These are phyloP conservation scores for Agaricales sp. DNA, from an alignment of 1,284 basidiomycete species.

Conservation along the genomic window DNA sequence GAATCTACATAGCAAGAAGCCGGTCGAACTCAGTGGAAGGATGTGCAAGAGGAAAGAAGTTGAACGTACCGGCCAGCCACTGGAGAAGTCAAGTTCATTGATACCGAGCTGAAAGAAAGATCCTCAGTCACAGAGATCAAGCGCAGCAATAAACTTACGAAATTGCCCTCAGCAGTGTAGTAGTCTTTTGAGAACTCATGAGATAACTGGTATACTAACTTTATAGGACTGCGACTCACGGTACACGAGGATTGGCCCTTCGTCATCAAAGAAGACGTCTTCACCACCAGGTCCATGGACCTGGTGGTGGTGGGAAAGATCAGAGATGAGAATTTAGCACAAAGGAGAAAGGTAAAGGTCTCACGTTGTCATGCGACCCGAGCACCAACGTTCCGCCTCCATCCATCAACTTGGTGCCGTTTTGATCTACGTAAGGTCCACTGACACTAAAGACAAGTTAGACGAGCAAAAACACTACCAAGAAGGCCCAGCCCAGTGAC, in stretches of 20 bases:
- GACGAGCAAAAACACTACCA: conserved; percentile 13
- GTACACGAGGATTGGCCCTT: conserved; percentile 30
- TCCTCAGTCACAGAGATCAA: not conserved
- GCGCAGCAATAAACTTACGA: conserved; percentile 19
- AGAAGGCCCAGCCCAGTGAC: not conserved
- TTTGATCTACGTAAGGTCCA: conserved; percentile 37
- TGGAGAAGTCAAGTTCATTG: conserved; percentile 31
- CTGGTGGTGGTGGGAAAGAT: conserved; percentile 14
- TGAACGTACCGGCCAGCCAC: conserved; percentile 26
- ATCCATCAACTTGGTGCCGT: conserved; percentile 31
- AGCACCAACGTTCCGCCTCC: conserved; percentile 48
- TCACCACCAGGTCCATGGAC: conserved; percentile 39
- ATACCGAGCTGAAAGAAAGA: conserved; percentile 31
- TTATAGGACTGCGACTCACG: conserved; percentile 19
- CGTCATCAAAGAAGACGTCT: conserved; percentile 24
- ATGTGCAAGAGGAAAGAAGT: not conserved
- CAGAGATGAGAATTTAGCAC: not conserved
- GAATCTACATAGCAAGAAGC: conserved; percentile 5
- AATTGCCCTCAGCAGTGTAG: conserved; percentile 31
- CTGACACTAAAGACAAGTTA: conserved; percentile 13
- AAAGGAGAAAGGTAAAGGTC: conserved; percentile 3
- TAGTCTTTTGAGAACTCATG: conserved; percentile 27
- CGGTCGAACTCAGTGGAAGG: not conserved
- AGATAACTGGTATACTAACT: conserved; percentile 12
- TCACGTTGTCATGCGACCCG: conserved; percentile 31